phyloP scores from a whole-genome alignment of 1,284 basidiomycete genomes.

The Cryptococcus amylolentus region DNA sequence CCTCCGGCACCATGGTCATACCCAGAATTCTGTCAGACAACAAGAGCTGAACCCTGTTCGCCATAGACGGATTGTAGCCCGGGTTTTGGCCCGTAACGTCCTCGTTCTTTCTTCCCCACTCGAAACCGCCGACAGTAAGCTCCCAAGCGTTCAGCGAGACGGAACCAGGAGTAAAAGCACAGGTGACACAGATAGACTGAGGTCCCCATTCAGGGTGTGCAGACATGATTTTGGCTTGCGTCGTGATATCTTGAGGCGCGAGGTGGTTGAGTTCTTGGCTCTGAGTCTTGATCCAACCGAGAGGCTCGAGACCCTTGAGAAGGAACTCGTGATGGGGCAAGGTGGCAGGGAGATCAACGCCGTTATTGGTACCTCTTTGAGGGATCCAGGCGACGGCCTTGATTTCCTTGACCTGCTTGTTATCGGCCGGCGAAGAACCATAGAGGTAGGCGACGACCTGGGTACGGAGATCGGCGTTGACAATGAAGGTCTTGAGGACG shows the following conservation, averaged over 20 bases:
- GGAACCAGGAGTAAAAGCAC: conserved; percentile 96
- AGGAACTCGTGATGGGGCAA: conserved; percentile 91
- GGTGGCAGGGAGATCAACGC: conserved; percentile 78
- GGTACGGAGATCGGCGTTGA: conserved; percentile 88
- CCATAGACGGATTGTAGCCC: conserved; percentile 97
- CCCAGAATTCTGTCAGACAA: conserved; percentile 89
- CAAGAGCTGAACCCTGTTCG: conserved; percentile 89
- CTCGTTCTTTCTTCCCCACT: conserved; percentile 94
- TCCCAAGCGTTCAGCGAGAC: conserved; percentile 92
- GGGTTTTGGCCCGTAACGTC: conserved; percentile 76
- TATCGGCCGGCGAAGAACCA: conserved; percentile 88
- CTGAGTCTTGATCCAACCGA: conserved; percentile 98
- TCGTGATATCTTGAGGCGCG: conserved; percentile 88
- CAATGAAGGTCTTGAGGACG: conserved; percentile 89
- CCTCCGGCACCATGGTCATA: conserved; percentile 86
- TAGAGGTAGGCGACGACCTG: conserved; percentile 95
- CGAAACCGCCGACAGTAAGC: conserved; percentile 85
- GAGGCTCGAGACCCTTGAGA: conserved; percentile 86
- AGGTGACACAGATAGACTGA: conserved; percentile 87
- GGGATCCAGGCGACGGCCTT: conserved; percentile 95
- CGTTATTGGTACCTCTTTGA: conserved; percentile 92
- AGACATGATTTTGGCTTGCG: conserved; percentile 94
- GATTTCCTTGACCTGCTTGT: conserved; percentile 98
- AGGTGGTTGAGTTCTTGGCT: conserved; percentile 86
- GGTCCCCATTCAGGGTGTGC: conserved; percentile 93